Percentiles rank a stretch among this genome's conserved stretches.
Evolutionary conservation across 202 grass and related monocot species (phyloP).

Genomic region (Digitaria exilis): DNA sequence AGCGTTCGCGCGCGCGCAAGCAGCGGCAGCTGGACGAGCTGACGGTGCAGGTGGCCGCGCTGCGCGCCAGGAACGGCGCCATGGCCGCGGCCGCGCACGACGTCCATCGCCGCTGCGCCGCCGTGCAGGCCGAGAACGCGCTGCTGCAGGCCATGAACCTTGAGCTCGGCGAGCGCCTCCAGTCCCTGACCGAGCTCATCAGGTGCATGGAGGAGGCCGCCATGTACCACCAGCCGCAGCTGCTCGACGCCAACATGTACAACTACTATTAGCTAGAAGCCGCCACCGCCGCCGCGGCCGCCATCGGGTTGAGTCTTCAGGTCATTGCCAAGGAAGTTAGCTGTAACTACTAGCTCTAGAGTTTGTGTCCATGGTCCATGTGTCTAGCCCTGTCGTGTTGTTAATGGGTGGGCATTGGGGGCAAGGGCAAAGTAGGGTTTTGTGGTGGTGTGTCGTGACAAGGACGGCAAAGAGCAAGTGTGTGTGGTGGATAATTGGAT

Average conservation of each 20-base stretch:
- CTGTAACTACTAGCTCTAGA: not conserved
- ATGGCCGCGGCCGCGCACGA: constrained; percentile 40
- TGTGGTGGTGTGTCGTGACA: constrained; percentile 13
- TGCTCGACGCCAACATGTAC: constrained; percentile 38
- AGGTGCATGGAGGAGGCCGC: constrained; percentile 38
- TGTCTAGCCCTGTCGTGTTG: not conserved
- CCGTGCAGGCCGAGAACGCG: constrained; percentile 63
- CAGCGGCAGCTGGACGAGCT: constrained; percentile 57
- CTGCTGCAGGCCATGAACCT: constrained; percentile 52
- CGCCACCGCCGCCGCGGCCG: too few relatives aligned
- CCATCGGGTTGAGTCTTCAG: not conserved
- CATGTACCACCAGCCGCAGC: constrained; percentile 7
- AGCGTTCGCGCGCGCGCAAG: constrained; percentile 66
- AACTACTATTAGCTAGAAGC: constrained; percentile 37
- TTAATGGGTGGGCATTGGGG: constrained; percentile 24
- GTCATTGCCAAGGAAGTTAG: not conserved
- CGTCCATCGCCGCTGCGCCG: constrained; percentile 20
- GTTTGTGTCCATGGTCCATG: not conserved
- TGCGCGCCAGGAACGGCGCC: constrained; percentile 44
- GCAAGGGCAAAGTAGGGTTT: constrained; percentile 18
- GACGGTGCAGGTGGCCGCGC: constrained; percentile 31
- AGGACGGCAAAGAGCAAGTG: constrained; percentile 25
- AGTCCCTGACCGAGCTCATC: constrained; percentile 47
- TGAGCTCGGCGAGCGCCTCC: constrained; percentile 53
- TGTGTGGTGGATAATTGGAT: constrained; percentile 21